These are phyloP conservation scores for Coemansia sp. DNA, from an alignment of 192 early-diverging fungal genomes.

Conservation along the genomic window DNA sequence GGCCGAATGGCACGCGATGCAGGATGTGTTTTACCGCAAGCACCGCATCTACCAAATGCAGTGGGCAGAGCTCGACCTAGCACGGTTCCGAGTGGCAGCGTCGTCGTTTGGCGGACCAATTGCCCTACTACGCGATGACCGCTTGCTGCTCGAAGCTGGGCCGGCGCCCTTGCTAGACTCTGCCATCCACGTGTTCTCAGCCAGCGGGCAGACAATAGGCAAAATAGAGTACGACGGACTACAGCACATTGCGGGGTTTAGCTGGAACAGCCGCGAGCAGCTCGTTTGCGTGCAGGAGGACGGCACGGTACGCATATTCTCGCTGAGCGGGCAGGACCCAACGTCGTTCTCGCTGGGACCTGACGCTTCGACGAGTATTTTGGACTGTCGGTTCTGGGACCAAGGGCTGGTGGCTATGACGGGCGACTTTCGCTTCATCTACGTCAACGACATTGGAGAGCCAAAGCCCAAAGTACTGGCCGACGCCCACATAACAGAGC, in stretches of 20 bases:
- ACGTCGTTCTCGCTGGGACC: constrained; percentile 42
- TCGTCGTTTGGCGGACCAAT: constrained; percentile 92
- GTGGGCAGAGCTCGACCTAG: constrained; percentile 89
- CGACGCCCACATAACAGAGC: constrained; percentile 66
- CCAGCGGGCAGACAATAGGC: constrained; percentile 82
- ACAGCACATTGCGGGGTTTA: constrained; percentile 85
- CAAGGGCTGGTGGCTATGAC: constrained; percentile 93
- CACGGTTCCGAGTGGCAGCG: constrained; percentile 79
- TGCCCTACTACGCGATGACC: constrained; percentile 94
- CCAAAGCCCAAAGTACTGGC: constrained; percentile 81
- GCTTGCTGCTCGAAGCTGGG: constrained; percentile 76
- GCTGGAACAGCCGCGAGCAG: constrained; percentile 89
- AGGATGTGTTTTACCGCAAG: constrained; percentile 61
- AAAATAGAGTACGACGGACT: constrained; percentile 89
- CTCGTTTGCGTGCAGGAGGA: constrained; percentile 88
- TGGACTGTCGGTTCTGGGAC: constrained; percentile 89
- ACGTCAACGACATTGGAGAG: constrained; percentile 83
- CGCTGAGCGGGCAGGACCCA: constrained; percentile 78
- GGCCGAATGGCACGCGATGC: constrained; percentile 50
- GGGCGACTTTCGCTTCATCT: constrained; percentile 77
- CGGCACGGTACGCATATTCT: constrained; percentile 81
- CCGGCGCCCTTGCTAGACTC: constrained; percentile 76
- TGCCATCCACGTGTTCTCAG: constrained; percentile 83
- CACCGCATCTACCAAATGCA: constrained; percentile 85
- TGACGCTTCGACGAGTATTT: constrained; percentile 79